Percentiles rank a stretch among this genome's conserved stretches.
phyloP scores from a whole-genome alignment of 148 eudicot genomes.

The Heliamphora exappendiculata region DNA sequence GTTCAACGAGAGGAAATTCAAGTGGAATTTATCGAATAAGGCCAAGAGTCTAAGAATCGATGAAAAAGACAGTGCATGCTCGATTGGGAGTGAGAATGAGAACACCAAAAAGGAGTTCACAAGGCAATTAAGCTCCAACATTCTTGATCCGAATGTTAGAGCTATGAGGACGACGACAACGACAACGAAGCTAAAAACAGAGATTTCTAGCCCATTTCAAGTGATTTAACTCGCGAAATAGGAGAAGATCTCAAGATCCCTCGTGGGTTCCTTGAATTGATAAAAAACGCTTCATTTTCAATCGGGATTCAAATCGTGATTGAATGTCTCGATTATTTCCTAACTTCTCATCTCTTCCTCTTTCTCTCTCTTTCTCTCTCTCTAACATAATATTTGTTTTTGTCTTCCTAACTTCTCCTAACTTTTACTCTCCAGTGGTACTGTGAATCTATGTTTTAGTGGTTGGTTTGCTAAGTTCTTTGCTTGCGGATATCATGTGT shows the following conservation, averaged over 20 bases:
- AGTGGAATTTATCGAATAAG: conserved; percentile 27
- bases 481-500: too few relatives aligned
- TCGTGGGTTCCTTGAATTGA: conserved; percentile 20
- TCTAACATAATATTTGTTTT: too few relatives aligned
- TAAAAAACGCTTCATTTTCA: conserved; percentile 25
- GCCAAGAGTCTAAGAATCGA: conserved; percentile 25
- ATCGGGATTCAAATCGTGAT: conserved; percentile 17
- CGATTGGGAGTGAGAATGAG: conserved; percentile 3
- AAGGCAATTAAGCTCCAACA: conserved; percentile 28
- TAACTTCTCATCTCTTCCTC: too few relatives aligned
- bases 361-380: too few relatives aligned
- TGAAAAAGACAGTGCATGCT: conserved; percentile 10
- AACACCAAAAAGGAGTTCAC: conserved; percentile 9
- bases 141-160: conserved; percentile 34
- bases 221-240: conserved; percentile 16
- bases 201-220: conserved; percentile 23
- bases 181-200: background rate
- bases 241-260: conserved; percentile 13
- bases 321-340: too few relatives aligned
- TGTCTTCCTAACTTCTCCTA: too few relatives aligned
- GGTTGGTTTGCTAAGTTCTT: too few relatives aligned
- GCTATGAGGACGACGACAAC: conserved; percentile 29
- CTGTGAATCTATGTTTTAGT: too few relatives aligned
- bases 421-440: too few relatives aligned
- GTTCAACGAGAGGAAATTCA: conserved; percentile 39